Evolutionary conservation across 805 yeast genomes (phyloP).

Genomic region (Teunomyces gatunensis): DNA sequence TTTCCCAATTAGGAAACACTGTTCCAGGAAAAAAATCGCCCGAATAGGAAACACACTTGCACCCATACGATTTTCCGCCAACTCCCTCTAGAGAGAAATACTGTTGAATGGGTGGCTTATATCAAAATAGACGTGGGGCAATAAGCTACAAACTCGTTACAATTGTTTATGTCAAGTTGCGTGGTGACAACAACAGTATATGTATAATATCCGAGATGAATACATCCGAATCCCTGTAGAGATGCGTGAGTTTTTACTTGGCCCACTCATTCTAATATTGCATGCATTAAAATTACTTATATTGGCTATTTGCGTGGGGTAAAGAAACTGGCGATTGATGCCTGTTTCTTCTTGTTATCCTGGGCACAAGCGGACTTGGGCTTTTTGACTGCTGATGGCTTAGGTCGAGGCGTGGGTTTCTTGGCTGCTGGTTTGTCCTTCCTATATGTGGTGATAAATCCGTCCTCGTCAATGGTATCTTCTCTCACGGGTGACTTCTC

Average conservation of each 20-base stretch:
- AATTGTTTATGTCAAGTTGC: too few species aligned
- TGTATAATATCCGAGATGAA: too few species aligned
- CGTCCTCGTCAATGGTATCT: constrained; percentile 46
- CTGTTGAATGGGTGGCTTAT: neutral
- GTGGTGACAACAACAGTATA: too few species aligned
- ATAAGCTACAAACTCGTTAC: neutral
- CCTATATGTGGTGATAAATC: constrained; percentile 43
- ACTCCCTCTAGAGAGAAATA: neutral
- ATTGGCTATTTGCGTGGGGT: constrained; percentile 27
- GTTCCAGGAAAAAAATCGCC: constrained; percentile 4
- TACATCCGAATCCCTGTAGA: too few species aligned
- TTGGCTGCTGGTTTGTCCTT: constrained; percentile 18
- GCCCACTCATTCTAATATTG: too few species aligned
- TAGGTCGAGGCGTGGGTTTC: constrained; percentile 9
- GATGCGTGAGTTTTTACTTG: too few species aligned
- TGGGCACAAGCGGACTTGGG: constrained; percentile 7
- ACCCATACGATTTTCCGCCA: neutral
- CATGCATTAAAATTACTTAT: neutral
- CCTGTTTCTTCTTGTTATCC: constrained; percentile 34
- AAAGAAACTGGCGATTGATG: constrained; percentile 49
- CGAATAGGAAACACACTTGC: constrained; percentile 3
- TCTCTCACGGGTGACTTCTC: neutral
- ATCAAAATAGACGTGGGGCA: neutral
- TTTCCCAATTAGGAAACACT: constrained; percentile 3
- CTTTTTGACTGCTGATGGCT: constrained; percentile 8